Conservation (phyloP, 2,329 filamentous ascomycete genomes). For the Periconia sp. region DNA sequence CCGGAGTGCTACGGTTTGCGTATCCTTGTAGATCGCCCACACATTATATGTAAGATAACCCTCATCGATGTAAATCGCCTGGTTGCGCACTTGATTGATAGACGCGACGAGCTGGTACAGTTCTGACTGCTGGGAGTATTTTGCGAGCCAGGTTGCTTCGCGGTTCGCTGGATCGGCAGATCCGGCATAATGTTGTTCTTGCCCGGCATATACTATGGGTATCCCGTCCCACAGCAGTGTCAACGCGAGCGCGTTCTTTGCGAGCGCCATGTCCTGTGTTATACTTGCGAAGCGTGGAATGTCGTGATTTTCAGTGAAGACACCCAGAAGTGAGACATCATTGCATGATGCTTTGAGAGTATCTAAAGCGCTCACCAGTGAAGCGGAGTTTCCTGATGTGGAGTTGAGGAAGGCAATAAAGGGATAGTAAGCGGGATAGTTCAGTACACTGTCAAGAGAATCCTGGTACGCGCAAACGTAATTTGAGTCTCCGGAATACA, state of each 20-base stretch:
- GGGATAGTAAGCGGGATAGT: slow-evolving; percentile 47
- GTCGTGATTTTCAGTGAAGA: slow-evolving; percentile 52
- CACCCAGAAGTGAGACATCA: slow-evolving; percentile 46
- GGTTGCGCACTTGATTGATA: slow-evolving; percentile 52
- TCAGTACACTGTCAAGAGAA: slow-evolving; percentile 44
- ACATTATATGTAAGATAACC: slow-evolving; percentile 52
- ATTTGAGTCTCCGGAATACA: slow-evolving; percentile 37
- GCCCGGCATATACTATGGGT: slow-evolving; percentile 51
- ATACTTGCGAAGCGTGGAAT: slow-evolving; percentile 46
- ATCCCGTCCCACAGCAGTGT: slow-evolving; percentile 51
- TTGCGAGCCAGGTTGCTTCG: slow-evolving; percentile 47
- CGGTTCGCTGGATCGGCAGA: slow-evolving; percentile 45
- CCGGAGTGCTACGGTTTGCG: slow-evolving; percentile 52
- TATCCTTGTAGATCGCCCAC: slow-evolving; percentile 52
- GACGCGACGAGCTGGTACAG: slow-evolving; percentile 48
- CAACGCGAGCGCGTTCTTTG: slow-evolving; percentile 48
- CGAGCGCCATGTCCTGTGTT: slow-evolving; percentile 44
- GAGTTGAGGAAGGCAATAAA: slow-evolving; percentile 45
- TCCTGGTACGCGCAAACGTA: slow-evolving; percentile 42
- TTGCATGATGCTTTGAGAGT: slow-evolving; percentile 42
- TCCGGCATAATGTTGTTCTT: slow-evolving; percentile 50
- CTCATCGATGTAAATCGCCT: slow-evolving; percentile 46
- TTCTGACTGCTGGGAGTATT: slow-evolving; percentile 47
- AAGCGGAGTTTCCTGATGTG: slow-evolving; percentile 43
- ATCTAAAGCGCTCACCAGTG: slow-evolving; percentile 42